Evolutionary conservation across 345 rosid genomes (phyloP), one percentile per base, ranked within the genome.

Genomic region (Viola odorata): DNA sequence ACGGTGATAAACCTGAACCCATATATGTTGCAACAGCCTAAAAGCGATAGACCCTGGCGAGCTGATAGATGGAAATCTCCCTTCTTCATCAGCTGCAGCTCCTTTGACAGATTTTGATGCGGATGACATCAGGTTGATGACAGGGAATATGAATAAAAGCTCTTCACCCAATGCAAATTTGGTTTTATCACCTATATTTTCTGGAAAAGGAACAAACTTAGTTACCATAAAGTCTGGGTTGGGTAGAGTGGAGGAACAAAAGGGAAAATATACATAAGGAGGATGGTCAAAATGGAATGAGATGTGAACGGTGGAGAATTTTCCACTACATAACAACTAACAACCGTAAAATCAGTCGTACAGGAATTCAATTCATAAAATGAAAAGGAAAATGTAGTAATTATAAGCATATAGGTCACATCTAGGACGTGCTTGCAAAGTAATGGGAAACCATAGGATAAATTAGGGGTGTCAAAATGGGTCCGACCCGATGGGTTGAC

Each of bases 91-190:
- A 79, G 73, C 74, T 62, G 95, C 91, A 48, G 73, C 78, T 73
- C 73, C 84, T 80, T 89, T 91, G 61, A 89, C 72, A 72, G 84
- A 78, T 75, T 73, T 83, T 73, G 96, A 91, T 63, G 95, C 84
- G 56, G 91, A 84, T 15, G 96, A 89, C 82, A 91, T 72, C 59
- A 91, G 86, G 63, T 71, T 74, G 66, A 88, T 74, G 60, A 74
- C 70, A 62, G 95, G 98, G 77, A 84, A 86, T 72, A 80, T 72
- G 63, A 89, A 68, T 60, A 91, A 72, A 45, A 88, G 84, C 75
- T 91, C 96, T 65, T 81, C 88, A 49, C 73, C 62, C 62, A 81
- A 64, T 62, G 58, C 59, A 61, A 53, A 64, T 64, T 72, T 72
- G 70, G 69, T 69, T 66, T 58, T 68, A 60, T 70, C 68, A 32